Evolutionary conservation across 108 stramenopile genomes (phyloP).

Genomic region (Cyclotella cryptica): DNA sequence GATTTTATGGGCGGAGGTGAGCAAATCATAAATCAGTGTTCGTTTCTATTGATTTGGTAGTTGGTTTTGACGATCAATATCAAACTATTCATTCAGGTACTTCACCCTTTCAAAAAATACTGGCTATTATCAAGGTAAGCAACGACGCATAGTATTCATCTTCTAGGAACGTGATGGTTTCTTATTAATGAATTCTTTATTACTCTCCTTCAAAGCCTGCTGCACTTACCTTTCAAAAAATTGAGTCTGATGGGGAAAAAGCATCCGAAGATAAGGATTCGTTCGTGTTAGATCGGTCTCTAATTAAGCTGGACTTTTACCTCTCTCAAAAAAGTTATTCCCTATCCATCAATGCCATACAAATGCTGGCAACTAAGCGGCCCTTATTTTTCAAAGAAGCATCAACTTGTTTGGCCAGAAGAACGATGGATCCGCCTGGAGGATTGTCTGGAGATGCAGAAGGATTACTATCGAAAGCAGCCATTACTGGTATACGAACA

Average conservation of each 20-base stretch:
- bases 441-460: slow-evolving; percentile 41
- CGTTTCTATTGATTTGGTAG: slow-evolving; percentile 23
- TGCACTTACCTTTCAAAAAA: slow-evolving; percentile 80
- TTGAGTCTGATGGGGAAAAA: slow-evolving; percentile 72
- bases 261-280: slow-evolving; percentile 35
- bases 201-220: slow-evolving; percentile 54
- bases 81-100: slow-evolving; percentile 31
- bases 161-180: background rate
- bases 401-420: slow-evolving; percentile 74
- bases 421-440: slow-evolving; percentile 75
- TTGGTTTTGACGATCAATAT: background rate
- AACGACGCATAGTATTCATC: background rate
- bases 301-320: slow-evolving; percentile 77
- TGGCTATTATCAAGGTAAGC: slow-evolving; percentile 73
- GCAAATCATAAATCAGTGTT: background rate
- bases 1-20: slow-evolving; percentile 54
- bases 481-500: slow-evolving; percentile 63
- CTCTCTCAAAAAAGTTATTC: slow-evolving; percentile 87
- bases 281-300: slow-evolving; percentile 54
- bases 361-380: slow-evolving; percentile 78
- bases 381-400: slow-evolving; percentile 84
- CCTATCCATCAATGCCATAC: slow-evolving; percentile 82
- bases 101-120: slow-evolving; percentile 69
- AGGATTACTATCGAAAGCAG: slow-evolving; percentile 47
- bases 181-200: background rate